Conservation (phyloP, 495 filamentous ascomycete genomes). For the Oleoguttula mirabilis region DNA sequence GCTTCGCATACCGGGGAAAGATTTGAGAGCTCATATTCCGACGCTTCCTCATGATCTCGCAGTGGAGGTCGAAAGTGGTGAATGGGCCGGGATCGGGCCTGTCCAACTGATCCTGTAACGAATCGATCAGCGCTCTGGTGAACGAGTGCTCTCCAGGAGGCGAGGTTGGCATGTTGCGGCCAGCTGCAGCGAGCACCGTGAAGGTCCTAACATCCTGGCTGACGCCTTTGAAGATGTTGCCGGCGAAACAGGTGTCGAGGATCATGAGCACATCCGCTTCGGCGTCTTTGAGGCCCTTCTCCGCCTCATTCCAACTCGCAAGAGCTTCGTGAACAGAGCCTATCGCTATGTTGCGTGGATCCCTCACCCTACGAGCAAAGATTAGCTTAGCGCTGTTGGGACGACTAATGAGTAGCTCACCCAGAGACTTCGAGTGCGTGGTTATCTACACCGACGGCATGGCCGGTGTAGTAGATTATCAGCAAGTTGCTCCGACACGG, state of each 20-base stretch:
- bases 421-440: no score
- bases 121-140: background rate
- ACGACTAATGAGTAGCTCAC: background rate
- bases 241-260: conserved; percentile 25
- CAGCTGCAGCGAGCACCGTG: background rate
- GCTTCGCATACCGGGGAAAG: no score
- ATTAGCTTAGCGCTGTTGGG: background rate
- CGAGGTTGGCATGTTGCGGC: background rate
- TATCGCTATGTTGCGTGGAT: no score
- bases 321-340: background rate
- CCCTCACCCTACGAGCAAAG: background rate
- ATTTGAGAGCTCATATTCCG: no score
- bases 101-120: background rate
- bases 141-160: background rate
- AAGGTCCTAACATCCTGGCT: background rate
- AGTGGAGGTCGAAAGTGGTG: no score
- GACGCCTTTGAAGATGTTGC: conserved; percentile 13
- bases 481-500: no score
- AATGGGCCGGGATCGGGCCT: no score
- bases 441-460: no score
- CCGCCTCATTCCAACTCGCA: conserved; percentile 21
- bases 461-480: no score
- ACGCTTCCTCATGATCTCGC: no score
- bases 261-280: conserved; percentile 23
- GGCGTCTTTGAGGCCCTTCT: conserved; percentile 16